phyloP scores from a whole-genome alignment of 345 rosid genomes.

The Durio zibethinus region DNA sequence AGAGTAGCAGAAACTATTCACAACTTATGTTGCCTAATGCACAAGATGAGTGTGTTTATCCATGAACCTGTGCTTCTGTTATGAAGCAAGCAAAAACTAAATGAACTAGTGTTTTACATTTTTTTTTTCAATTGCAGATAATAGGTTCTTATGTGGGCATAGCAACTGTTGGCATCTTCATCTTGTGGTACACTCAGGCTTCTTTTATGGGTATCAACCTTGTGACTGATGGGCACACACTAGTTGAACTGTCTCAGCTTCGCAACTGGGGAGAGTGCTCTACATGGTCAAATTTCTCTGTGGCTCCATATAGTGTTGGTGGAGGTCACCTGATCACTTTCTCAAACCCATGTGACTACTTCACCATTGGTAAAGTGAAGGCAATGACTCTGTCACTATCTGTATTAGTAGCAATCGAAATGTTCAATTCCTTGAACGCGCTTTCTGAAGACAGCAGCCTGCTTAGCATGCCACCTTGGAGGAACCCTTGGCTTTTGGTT shows the following conservation, averaged over 20 bases:
- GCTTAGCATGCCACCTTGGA: constrained; percentile 85
- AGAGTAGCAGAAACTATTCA: neutral
- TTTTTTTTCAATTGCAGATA: constrained; percentile 43
- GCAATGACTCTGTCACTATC: constrained; percentile 86
- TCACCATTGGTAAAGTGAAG: constrained; percentile 77
- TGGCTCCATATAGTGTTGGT: constrained; percentile 47
- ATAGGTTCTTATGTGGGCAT: constrained; percentile 87
- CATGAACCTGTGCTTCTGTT: neutral
- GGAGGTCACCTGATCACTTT: constrained; percentile 52
- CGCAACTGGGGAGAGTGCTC: constrained; percentile 76
- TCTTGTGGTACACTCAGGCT: constrained; percentile 79
- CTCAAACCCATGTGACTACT: constrained; percentile 79
- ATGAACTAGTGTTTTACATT: neutral
- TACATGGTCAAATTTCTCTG: constrained; percentile 79
- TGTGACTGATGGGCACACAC: constrained; percentile 70
- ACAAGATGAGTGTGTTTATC: neutral
- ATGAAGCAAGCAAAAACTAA: neutral
- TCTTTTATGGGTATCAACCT: constrained; percentile 77
- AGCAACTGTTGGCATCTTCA: constrained; percentile 91
- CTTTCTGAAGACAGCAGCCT: constrained; percentile 86
- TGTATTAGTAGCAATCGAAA: constrained; percentile 82
- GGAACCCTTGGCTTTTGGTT: constrained; percentile 83
- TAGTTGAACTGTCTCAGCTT: constrained; percentile 64
- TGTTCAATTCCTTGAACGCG: constrained; percentile 89
- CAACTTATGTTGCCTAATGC: neutral